These are phyloP conservation scores for Colletotrichum sp. DNA, from an alignment of 2,329 filamentous ascomycete genomes.

Conservation along the genomic window DNA sequence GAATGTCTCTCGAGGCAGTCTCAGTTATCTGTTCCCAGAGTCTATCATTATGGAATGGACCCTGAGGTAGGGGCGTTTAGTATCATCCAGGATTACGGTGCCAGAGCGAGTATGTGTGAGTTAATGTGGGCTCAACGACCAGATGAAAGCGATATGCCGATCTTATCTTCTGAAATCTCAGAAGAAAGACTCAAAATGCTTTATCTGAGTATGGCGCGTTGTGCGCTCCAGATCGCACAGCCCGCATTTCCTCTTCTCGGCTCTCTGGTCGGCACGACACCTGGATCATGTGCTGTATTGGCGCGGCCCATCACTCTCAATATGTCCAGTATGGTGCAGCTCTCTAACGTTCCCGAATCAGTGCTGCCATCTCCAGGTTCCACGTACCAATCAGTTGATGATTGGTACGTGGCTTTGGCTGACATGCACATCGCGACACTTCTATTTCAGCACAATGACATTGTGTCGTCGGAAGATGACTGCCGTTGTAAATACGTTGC, in stretches of 20 bases:
- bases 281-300: slow-evolving; percentile 26
- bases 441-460: slow-evolving; percentile 38
- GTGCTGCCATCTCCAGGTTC: slow-evolving; percentile 13
- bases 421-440: slow-evolving; percentile 39
- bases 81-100: slow-evolving; percentile 25
- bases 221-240: slow-evolving; percentile 40
- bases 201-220: slow-evolving; percentile 34
- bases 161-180: slow-evolving; percentile 20
- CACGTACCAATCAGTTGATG: slow-evolving; percentile 24
- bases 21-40: slow-evolving; percentile 27
- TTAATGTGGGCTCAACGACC: slow-evolving; percentile 23
- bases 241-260: slow-evolving; percentile 39
- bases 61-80: slow-evolving; percentile 26
- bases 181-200: not conserved
- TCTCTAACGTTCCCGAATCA: slow-evolving; percentile 9
- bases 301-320: slow-evolving; percentile 35
- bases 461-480: slow-evolving; percentile 33
- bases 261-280: slow-evolving; percentile 29
- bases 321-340: slow-evolving; percentile 39
- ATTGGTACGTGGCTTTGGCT: slow-evolving; percentile 39
- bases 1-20: slow-evolving; percentile 23
- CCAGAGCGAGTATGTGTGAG: slow-evolving; percentile 24
- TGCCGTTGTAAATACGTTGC: not conserved
- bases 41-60: slow-evolving; percentile 26
- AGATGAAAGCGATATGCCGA: slow-evolving; percentile 23